These are phyloP conservation scores for Vanrija pseudolonga DNA, from an alignment of 1,284 basidiomycete genomes.

Conservation along the genomic window DNA sequence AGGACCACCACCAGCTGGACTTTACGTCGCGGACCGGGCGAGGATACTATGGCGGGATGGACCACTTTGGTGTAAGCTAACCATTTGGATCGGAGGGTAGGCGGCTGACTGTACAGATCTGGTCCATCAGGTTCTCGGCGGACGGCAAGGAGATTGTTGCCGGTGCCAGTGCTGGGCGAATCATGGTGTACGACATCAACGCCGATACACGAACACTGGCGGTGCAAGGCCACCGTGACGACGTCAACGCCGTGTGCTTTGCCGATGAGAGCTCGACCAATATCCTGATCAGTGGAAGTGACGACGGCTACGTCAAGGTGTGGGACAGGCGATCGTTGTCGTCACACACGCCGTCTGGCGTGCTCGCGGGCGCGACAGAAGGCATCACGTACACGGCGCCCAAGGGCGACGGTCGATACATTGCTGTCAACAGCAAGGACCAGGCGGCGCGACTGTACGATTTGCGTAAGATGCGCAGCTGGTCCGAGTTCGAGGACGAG, in stretches of 20 bases:
- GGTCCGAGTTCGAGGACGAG: slow-evolving; percentile 63
- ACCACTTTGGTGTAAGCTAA: slow-evolving; percentile 55
- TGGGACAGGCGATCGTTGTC: slow-evolving; percentile 91
- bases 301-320: slow-evolving; percentile 91
- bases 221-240: slow-evolving; percentile 78
- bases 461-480: slow-evolving; percentile 82
- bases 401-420: slow-evolving; percentile 85
- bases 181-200: slow-evolving; percentile 82
- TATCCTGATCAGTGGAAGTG: slow-evolving; percentile 86
- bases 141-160: slow-evolving; percentile 85
- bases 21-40: slow-evolving; percentile 53
- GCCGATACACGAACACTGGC: slow-evolving; percentile 73
- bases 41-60: slow-evolving; percentile 30
- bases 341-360: slow-evolving; percentile 80
- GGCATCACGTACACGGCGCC: slow-evolving; percentile 86
- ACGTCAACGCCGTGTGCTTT: slow-evolving; percentile 96
- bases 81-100: neutral
- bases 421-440: slow-evolving; percentile 97
- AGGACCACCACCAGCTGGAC: slow-evolving; percentile 67
- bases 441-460: slow-evolving; percentile 92
- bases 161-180: slow-evolving; percentile 49
- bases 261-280: slow-evolving; percentile 89
- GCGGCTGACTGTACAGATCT: slow-evolving; percentile 56
- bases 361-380: slow-evolving; percentile 91
- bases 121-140: slow-evolving; percentile 91